Evolutionary conservation across 1,284 basidiomycete genomes (phyloP), one percentile per base, ranked within the genome.

Genomic region (Amylostereum chailletii): DNA sequence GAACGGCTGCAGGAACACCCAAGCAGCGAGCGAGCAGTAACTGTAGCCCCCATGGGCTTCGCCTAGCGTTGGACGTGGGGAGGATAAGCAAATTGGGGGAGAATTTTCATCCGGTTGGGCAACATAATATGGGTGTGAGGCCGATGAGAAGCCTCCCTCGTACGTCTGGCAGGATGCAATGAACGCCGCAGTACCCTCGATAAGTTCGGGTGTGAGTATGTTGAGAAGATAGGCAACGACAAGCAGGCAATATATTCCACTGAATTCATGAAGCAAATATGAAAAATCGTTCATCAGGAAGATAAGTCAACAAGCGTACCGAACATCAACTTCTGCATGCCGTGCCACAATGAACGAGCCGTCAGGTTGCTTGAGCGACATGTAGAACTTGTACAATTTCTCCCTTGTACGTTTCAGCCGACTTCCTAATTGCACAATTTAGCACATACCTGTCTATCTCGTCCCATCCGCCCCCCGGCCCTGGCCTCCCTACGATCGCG

Each of bases 21-120:
- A 89, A 19, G 86, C 82, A 0, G 91, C 90, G 26, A 94, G 71
- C 1, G 91, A 83, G 62, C 96, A 99, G 62, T 89, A 96, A 0
- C 94, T 91, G 68, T 99, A 99, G 0, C 96, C 96, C 5, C 96
- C 96, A 57, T 99, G 96, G 0, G 96, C 94, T 67, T 99, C 96
- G 45, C 94, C 89, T 39, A 94, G 76, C 4, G 85, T 71, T 26
- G 78, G 86, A 9, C 80, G 76, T 2, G 80, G 73, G 6, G 63
- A 64, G 1, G 65, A 57, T 32, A 74, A 65, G 31, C 68, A 60
- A 6, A 51, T 52, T 9, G 59, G 57, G 27, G 59, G 60, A 11
- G 47, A 31, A n/a, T 48, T 46, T 30, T 43, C 43, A 40, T 36
- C 11, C 3, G 42, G 42, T 34, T 44, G 34, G 8, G 50, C 50